A percentile compares a stretch with the other conserved stretches of the same genome.
These are phyloP conservation scores for Globisporangium paroecandrum DNA, from an alignment of 352 stramenopile species.

Conservation along the genomic window DNA sequence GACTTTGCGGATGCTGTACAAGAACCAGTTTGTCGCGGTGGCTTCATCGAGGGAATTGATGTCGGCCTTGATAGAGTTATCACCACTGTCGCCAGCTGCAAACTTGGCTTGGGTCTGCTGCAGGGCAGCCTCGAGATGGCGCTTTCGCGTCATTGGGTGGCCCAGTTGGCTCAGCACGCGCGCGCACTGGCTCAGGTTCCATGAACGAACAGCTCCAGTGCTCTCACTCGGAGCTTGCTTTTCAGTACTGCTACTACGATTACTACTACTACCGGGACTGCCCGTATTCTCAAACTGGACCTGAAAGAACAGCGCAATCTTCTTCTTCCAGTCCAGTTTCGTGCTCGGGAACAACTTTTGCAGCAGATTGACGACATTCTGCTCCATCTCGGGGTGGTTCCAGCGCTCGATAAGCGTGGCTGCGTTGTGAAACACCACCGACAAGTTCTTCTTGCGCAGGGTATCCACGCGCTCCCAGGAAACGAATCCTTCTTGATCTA, in stretches of 20 bases:
- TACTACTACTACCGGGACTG: not conserved
- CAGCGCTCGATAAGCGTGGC: constrained; percentile 42
- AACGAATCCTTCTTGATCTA: constrained; percentile 17
- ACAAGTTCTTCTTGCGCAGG: constrained; percentile 20
- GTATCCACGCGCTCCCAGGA: constrained; percentile 48
- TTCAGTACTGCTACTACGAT: not conserved
- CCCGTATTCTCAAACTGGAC: constrained; percentile 27
- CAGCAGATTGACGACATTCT: constrained; percentile 36
- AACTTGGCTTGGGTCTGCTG: constrained; percentile 28
- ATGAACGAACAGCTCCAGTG: constrained; percentile 1
- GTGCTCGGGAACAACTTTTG: constrained; percentile 45
- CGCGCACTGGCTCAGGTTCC: constrained; percentile 26
- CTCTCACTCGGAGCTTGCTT: not conserved
- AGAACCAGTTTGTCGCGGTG: constrained; percentile 35
- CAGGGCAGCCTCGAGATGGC: constrained; percentile 31
- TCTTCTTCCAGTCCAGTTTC: constrained; percentile 51
- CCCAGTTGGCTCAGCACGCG: constrained; percentile 31
- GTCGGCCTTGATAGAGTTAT: not conserved
- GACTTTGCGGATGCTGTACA: constrained; percentile 39
- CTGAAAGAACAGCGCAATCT: constrained; percentile 51
- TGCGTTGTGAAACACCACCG: constrained; percentile 33
- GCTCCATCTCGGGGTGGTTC: constrained; percentile 48
- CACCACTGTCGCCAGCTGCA: not conserved
- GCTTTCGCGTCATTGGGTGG: constrained; percentile 28
- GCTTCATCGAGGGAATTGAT: constrained; percentile 19